Evolutionary conservation across 2,329 filamentous ascomycete species (phyloP).

Genomic region (Herpotrichia juniperi): DNA sequence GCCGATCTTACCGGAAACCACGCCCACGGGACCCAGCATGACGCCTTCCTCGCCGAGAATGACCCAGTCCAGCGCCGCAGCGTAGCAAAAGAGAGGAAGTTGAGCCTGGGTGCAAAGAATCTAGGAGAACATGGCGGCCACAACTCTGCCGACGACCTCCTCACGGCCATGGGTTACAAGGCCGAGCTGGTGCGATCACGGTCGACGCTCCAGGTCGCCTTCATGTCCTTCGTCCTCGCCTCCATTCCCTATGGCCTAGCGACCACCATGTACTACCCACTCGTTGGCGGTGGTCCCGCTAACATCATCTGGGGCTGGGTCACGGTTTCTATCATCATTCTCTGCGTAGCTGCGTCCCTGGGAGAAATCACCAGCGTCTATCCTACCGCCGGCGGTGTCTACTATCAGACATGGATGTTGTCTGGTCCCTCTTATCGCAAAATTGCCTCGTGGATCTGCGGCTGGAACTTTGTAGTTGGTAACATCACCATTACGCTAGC

Average conservation of each 20-base stretch:
- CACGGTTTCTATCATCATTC: slow-evolving; percentile 69
- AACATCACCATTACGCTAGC: slow-evolving; percentile 84
- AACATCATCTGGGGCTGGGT: slow-evolving; percentile 78
- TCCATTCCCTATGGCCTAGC: slow-evolving; percentile 76
- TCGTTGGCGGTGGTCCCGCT: slow-evolving; percentile 69
- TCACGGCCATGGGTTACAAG: slow-evolving; percentile 70
- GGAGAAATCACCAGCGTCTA: slow-evolving; percentile 78
- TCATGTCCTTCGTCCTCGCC: slow-evolving; percentile 78
- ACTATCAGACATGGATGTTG: slow-evolving; percentile 81
- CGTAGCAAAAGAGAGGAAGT: slow-evolving; percentile 34
- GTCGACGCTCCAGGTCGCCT: slow-evolving; percentile 72
- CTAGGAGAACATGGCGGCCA: slow-evolving; percentile 29
- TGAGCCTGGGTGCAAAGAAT: slow-evolving; percentile 25
- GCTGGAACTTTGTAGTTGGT: slow-evolving; percentile 78
- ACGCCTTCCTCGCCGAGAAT: slow-evolving; percentile 41
- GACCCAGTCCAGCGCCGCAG: slow-evolving; percentile 28
- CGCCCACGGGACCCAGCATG: slow-evolving; percentile 38
- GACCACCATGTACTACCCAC: slow-evolving; percentile 71
- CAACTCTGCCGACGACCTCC: slow-evolving; percentile 64
- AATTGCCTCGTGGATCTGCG: slow-evolving; percentile 72
- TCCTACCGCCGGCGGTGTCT: slow-evolving; percentile 78
- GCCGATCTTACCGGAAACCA: slow-evolving; percentile 13
- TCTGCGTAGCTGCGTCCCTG: slow-evolving; percentile 71
- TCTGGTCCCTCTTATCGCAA: slow-evolving; percentile 65
- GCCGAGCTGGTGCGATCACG: slow-evolving; percentile 68